phyloP scores from a whole-genome alignment of 139 green algal genomes.

The Tetradesmus lagerheimii region DNA sequence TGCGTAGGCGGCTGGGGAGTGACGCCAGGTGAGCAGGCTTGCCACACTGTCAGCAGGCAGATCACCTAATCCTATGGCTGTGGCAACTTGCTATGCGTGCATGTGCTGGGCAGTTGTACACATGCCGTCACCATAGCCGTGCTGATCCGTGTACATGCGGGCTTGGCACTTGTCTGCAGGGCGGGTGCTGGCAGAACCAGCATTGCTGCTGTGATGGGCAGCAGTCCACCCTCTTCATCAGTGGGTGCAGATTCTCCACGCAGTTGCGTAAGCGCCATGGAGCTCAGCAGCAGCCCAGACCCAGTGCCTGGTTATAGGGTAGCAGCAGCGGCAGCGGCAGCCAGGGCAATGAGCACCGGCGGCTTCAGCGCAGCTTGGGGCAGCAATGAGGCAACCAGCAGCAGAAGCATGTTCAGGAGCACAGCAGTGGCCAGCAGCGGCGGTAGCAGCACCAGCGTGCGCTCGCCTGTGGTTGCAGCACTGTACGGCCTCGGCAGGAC shows the following conservation, averaged over 20 bases:
- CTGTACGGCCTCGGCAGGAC: neutral
- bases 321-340: neutral
- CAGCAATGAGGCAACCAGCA: neutral
- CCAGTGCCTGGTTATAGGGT: neutral
- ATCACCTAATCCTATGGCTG: no score
- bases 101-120: no score
- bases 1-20: neutral
- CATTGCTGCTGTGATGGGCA: neutral
- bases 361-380: neutral
- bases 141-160: neutral
- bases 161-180: neutral
- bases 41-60: neutral
- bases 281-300: neutral
- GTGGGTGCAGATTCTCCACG: neutral
- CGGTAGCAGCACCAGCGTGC: neutral
- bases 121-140: neutral
- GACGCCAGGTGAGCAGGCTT: neutral
- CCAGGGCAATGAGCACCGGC: neutral
- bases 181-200: neutral
- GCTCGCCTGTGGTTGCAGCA: neutral
- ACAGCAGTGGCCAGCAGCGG: neutral
- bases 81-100: no score
- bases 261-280: neutral
- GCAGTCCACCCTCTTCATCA: neutral
- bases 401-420: neutral